A percentile compares a stretch with the other conserved stretches of the same genome.
phyloP scores from a whole-genome alignment of 2,329 filamentous ascomycete genomes.

The Talaromyces sp. region DNA sequence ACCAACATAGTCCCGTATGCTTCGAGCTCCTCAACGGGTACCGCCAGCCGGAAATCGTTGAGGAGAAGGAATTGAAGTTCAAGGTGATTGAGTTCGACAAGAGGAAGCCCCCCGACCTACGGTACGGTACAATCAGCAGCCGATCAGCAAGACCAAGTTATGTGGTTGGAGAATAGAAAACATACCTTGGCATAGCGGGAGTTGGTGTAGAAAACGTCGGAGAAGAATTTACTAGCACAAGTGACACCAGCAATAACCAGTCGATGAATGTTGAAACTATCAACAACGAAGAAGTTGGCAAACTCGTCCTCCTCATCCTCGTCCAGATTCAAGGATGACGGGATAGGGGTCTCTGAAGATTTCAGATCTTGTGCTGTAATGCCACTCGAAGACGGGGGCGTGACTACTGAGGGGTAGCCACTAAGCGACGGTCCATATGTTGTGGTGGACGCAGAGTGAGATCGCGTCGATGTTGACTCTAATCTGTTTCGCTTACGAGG shows the following conservation, averaged over 20 bases:
- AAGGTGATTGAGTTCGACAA: constrained; percentile 90
- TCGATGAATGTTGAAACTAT: constrained; percentile 98
- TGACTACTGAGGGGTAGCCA: constrained; percentile 34
- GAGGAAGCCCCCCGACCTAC: constrained; percentile 88
- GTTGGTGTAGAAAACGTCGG: constrained; percentile 97
- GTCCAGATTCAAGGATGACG: constrained; percentile 36
- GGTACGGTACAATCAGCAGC: background rate
- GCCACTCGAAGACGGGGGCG: constrained; percentile 37
- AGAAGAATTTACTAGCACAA: constrained; percentile 99
- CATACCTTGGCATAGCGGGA: constrained; percentile 96
- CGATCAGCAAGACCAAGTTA: background rate
- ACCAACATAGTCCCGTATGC: constrained; percentile 98
- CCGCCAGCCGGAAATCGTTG: constrained; percentile 91
- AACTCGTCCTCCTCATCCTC: constrained; percentile 54
- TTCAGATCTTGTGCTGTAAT: constrained; percentile 38
- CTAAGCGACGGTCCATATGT: constrained; percentile 23
- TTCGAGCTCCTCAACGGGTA: constrained; percentile 92
- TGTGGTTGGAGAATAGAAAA: constrained; percentile 22
- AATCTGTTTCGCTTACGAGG: constrained; percentile 52
- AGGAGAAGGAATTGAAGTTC: constrained; percentile 93
- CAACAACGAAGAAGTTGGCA: constrained; percentile 83
- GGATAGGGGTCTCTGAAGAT: constrained; percentile 32
- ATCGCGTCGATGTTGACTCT: constrained; percentile 25
- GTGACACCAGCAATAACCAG: constrained; percentile 96
- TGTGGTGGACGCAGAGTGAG: constrained; percentile 18